Evolutionary conservation across 176 grass and related monocot species (phyloP).

Genomic region (Oryza australiensis): DNA sequence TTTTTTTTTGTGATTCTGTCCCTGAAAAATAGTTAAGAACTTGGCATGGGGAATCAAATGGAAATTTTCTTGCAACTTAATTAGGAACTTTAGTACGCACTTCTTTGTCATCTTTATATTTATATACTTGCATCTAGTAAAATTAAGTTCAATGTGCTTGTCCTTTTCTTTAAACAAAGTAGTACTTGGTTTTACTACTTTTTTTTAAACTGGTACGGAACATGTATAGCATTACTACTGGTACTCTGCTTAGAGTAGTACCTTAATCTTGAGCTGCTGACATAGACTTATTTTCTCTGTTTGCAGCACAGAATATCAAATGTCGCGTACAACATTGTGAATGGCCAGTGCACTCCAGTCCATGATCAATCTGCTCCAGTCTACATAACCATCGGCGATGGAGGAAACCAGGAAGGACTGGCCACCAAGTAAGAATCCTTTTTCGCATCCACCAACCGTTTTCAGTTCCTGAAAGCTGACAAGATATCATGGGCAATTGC

Average conservation of each 20-base stretch:
- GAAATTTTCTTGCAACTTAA: not conserved
- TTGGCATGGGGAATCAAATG: not conserved
- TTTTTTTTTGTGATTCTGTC: not conserved
- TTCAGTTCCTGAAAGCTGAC: not conserved
- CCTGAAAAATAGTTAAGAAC: not conserved
- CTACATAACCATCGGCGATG: conserved; percentile 87
- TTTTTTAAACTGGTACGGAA: too few relatives aligned
- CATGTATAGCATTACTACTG: not conserved
- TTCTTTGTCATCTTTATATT: not conserved
- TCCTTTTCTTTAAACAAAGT: too few relatives aligned
- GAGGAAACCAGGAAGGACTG: conserved; percentile 84
- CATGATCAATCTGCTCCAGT: conserved; percentile 64
- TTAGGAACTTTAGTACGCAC: not conserved
- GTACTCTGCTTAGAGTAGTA: not conserved
- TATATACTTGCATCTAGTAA: not conserved
- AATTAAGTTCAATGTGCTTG: not conserved
- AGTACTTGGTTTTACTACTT: too few relatives aligned
- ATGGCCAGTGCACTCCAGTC: conserved; percentile 60
- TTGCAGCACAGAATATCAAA: conserved; percentile 91
- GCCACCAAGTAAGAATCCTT: conserved; percentile 60
- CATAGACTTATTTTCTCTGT: not conserved
- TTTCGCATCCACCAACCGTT: not conserved
- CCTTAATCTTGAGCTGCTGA: not conserved
- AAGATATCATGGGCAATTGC: not conserved
- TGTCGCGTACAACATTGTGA: conserved; percentile 72